phyloP scores from a whole-genome alignment of 2,329 filamentous ascomycete species.

The Lachnellula cervina region DNA sequence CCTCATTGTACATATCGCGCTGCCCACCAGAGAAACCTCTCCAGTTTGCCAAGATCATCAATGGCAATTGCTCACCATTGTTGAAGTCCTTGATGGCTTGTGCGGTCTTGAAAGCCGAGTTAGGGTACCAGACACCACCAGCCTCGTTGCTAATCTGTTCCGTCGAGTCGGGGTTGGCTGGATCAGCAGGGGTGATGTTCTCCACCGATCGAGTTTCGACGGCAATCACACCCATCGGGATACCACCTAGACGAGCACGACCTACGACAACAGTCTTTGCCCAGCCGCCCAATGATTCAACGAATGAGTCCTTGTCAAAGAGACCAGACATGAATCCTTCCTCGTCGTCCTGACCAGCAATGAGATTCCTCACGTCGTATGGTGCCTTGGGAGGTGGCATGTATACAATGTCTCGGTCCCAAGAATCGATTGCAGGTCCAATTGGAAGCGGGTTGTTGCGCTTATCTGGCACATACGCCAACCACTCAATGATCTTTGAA shows the following conservation, averaged over 20 bases:
- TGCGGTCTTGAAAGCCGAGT: constrained; percentile 99
- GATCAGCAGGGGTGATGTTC: constrained; percentile 94
- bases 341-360: constrained; percentile 78
- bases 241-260: constrained; percentile 91
- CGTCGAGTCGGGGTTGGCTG: constrained; percentile 96
- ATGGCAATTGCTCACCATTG: constrained; percentile 91
- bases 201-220: constrained; percentile 95
- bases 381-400: constrained; percentile 71
- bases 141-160: constrained; percentile 93
- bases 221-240: constrained; percentile 96
- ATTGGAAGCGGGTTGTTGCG: constrained; percentile 92
- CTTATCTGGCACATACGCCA: constrained; percentile 95
- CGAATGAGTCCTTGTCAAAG: constrained; percentile 95
- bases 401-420: constrained; percentile 90
- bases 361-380: constrained; percentile 93
- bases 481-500: constrained; percentile 95
- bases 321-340: constrained; percentile 79
- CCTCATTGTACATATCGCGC: constrained; percentile 99
- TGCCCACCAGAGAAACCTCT: constrained; percentile 99
- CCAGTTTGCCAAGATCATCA: constrained; percentile 99
- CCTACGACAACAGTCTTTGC: constrained; percentile 94
- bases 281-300: constrained; percentile 95
- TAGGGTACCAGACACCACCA: constrained; percentile 99
- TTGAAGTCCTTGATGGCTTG: constrained; percentile 99
- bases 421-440: constrained; percentile 74